These are phyloP conservation scores for Westerdykella ornata DNA, from an alignment of 2,329 filamentous ascomycete genomes.

Conservation along the genomic window DNA sequence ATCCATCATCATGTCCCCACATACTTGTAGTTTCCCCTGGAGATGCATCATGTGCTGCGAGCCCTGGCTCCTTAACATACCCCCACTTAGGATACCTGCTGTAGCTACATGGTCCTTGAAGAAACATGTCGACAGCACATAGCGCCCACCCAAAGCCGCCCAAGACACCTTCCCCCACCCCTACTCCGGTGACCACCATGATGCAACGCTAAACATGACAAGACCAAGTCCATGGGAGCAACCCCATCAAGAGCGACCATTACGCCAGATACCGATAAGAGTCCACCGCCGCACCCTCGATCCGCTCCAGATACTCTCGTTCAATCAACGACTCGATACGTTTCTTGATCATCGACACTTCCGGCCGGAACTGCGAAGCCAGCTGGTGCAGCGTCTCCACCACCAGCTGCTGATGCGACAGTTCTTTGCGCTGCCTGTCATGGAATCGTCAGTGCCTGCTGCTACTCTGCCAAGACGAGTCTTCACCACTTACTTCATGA, in stretches of 20 bases:
- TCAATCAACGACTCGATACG: constrained; percentile 72
- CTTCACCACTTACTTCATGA: constrained; percentile 67
- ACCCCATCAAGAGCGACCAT: constrained; percentile 4
- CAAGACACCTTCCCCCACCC: too few species aligned
- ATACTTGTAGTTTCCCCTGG: too few species aligned
- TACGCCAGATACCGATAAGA: constrained; percentile 68
- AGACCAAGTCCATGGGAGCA: too few species aligned
- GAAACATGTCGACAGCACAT: too few species aligned
- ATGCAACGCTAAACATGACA: too few species aligned
- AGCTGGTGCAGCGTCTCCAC: constrained; percentile 67
- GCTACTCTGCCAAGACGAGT: constrained; percentile 11
- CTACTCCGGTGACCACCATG: too few species aligned
- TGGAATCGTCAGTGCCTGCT: constrained; percentile 21
- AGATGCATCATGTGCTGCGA: too few species aligned
- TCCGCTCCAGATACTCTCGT: constrained; percentile 69
- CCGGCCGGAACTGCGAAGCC: constrained; percentile 63
- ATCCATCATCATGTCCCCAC: too few species aligned
- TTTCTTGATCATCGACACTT: constrained; percentile 71
- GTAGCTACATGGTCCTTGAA: too few species aligned
- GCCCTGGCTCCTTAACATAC: too few species aligned
- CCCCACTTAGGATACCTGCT: too few species aligned
- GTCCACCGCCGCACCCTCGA: constrained; percentile 57
- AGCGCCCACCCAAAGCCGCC: too few species aligned
- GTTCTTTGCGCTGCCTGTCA: constrained; percentile 63
- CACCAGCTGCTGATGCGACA: constrained; percentile 62